Base-by-base conservation (phyloP, 495 filamentous ascomycete species). In the Letharia lupina region DNA sequence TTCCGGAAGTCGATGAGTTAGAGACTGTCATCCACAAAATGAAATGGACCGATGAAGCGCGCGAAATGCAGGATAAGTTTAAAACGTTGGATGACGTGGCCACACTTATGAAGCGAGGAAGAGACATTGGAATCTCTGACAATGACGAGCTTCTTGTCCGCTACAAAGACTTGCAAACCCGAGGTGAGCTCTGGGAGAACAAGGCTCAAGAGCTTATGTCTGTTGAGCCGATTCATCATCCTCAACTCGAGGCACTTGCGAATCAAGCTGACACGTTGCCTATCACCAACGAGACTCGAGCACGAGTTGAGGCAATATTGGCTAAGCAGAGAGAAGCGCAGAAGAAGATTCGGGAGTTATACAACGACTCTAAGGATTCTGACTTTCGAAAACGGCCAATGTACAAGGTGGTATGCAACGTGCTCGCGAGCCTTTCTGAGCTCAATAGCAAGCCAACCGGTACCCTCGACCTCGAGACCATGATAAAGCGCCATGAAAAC, bases 261-360 rank as follows among this genome's bases (percentile, higher is more conserved):
- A 81, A 82, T 28, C 87, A 90, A 73, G 86, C 86, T n/a, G 84
- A 85, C 45, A 81, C 82, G 9, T 82, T 97, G 54, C 94, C 94
- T 0, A 91, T 98, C 40, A 87, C 87, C 2, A 77, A 86, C 9
- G 88, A 93, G 44, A 97, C 91, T 0, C 80, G 96, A 16, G 85
- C 87, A 23, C 83, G 83, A 16, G 89, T 99, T 54, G 95, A 99
- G 71, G 88, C 90, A 62, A 96, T 97, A 66, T 80, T 99, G 65
- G 91, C 91, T 73, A 98, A 96, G 77, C 94, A 99, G 74, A 88
- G 95, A 59, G 94, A 98, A 74, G 91, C 93, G 2, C 92, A 96
- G 73, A 86, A 88, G 47, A 88, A 91, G 71, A 95, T 98, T 60
- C 77, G 90, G 58, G 84, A 86, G 37, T 77, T 98, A 2, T 92